Base-by-base conservation (phyloP, 2,329 filamentous ascomycete species). In the Calonectria honghensis region DNA sequence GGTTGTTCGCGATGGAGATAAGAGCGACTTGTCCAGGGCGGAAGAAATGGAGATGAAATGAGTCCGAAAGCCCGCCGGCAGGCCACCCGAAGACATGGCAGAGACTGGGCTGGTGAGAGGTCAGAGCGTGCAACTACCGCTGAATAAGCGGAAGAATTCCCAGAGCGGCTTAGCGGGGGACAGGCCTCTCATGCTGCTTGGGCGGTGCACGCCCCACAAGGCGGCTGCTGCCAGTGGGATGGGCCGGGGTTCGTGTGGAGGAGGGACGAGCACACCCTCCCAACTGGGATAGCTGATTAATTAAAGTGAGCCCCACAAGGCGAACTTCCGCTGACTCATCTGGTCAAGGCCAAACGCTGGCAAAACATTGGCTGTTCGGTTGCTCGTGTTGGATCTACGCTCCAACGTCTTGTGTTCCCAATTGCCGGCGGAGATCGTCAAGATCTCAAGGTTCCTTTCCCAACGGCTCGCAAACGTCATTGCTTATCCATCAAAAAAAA, bases 71-170 rank as follows among this genome's bases (percentile, higher is more conserved):
- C 48, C 72, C 59, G 72, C 39, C 59, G 35, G 48, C 59, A 61
- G 51, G 61, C 48, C n/a, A 51, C 61, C 32, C 13, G 31, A 57
- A 29, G n/a, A 16, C 24, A 41, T 18, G 16, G 18, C 39, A 39
- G 18, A 27, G 61, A 50, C n/a, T 18, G 29, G 39, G 39, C 24
- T 64, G 54, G 1, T 20, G 59, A 29, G 45, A 41, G 29, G 39
- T 61, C 57, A 63, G 57, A 63, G 57, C 57, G 57, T 20, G n/a
- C 18, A 41, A 6, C 35, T 41, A 18, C 70, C 65, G 70, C 70
- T 75, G 54, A 75, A 41, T 73, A 51, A 75, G 64, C 73, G 73
- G 70, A 41, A 29, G 57, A 52, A 61, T 14, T n/a, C 66, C 48
- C 2, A 35, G 64, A 68, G 20, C 3, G 65, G 70, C 5, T 18